Evolutionary conservation across 805 yeast genomes (phyloP).

Genomic region (Pichia scutulata): DNA sequence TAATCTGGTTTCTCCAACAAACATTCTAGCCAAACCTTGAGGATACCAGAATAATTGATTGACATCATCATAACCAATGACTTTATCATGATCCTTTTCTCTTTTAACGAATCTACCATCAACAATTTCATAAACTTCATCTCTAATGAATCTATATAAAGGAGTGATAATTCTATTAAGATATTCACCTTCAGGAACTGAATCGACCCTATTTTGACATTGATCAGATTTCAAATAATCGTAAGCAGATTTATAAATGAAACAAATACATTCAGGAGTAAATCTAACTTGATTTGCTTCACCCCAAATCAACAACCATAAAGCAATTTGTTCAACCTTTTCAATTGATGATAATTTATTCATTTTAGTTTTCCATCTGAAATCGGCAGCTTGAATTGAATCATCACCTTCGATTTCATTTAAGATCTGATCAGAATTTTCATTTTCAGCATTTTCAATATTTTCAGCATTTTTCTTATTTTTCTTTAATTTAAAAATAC

Average conservation of each 20-base stretch:
- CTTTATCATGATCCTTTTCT: conserved; percentile 74
- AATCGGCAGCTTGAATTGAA: conserved; percentile 76
- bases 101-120: conserved; percentile 80
- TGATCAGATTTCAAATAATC: conserved; percentile 86
- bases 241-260: conserved; percentile 88
- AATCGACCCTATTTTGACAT: conserved; percentile 80
- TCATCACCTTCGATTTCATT: conserved; percentile 74
- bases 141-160: conserved; percentile 66
- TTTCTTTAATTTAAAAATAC: conserved; percentile 10
- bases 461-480: conserved; percentile 70
- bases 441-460: conserved; percentile 63
- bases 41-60: conserved; percentile 99
- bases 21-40: conserved; percentile 92
- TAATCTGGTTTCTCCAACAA: conserved; percentile 81
- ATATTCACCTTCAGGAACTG: conserved; percentile 85
- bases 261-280: conserved; percentile 83
- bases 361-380: conserved; percentile 80
- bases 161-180: conserved; percentile 92
- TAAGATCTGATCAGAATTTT: conserved; percentile 50
- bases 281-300: conserved; percentile 93
- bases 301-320: conserved; percentile 78
- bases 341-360: conserved; percentile 64
- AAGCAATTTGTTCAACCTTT: conserved; percentile 69
- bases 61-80: conserved; percentile 94
- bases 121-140: conserved; percentile 73